phyloP scores from a whole-genome alignment of 257 asterid genomes.

The Rehmannia glutinosa region DNA sequence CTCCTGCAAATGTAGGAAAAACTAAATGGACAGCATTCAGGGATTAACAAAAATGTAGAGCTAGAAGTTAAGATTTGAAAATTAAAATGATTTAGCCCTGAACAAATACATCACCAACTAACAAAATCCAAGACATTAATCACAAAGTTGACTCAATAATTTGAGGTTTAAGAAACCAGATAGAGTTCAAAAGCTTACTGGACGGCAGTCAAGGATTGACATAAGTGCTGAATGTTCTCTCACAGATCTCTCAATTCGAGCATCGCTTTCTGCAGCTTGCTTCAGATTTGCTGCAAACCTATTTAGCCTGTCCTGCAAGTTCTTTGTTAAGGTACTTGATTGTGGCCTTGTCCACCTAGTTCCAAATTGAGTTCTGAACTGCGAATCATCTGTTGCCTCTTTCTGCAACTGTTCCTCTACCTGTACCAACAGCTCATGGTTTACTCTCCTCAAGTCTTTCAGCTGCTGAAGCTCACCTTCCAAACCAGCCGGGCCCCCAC shows the following conservation, averaged over 20 bases:
- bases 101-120: neutral
- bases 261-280: slow-evolving; percentile 97
- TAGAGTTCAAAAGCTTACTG: slow-evolving; percentile 49
- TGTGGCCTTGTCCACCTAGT: slow-evolving; percentile 95
- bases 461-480: slow-evolving; percentile 91
- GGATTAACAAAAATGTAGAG: neutral
- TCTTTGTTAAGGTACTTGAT: slow-evolving; percentile 88
- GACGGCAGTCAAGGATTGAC: slow-evolving; percentile 86
- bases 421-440: slow-evolving; percentile 84
- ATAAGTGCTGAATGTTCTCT: slow-evolving; percentile 79
- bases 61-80: neutral
- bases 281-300: slow-evolving; percentile 90
- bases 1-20: too few relatives aligned
- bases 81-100: neutral
- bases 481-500: slow-evolving; percentile 93
- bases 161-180: neutral
- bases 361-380: slow-evolving; percentile 92
- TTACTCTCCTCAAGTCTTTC: slow-evolving; percentile 89
- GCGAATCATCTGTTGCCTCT: slow-evolving; percentile 86
- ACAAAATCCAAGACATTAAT: neutral
- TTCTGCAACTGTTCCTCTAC: slow-evolving; percentile 91
- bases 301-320: slow-evolving; percentile 78
- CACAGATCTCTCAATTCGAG: slow-evolving; percentile 91
- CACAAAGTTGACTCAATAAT: slow-evolving; percentile 4
- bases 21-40: too few relatives aligned